Percentiles rank a stretch among this genome's conserved stretches.
These are phyloP conservation scores for Phytopythium mirpurense DNA, from an alignment of 352 stramenopile species.

Conservation along the genomic window DNA sequence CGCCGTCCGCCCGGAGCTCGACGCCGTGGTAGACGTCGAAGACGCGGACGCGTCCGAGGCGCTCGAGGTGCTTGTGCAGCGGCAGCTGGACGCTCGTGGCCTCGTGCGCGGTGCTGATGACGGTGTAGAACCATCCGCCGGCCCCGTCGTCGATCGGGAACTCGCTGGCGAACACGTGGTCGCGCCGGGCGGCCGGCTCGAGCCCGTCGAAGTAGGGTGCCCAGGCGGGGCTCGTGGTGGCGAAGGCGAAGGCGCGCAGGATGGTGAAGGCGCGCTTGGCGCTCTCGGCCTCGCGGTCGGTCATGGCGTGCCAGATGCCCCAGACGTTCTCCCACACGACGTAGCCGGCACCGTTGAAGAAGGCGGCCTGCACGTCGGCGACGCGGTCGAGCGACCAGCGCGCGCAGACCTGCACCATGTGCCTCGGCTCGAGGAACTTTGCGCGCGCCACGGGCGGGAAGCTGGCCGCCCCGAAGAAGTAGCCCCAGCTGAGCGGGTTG, in stretches of 20 bases:
- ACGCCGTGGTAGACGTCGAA: conserved; percentile 68
- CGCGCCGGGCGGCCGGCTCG: conserved; percentile 4
- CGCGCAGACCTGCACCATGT: conserved; percentile 81
- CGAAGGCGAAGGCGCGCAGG: conserved; percentile 47
- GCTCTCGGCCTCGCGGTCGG: conserved; percentile 56
- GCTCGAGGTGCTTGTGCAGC: conserved; percentile 13
- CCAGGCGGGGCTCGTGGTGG: conserved; percentile 42
- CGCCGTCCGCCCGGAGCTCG: conserved; percentile 16
- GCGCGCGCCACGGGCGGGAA: conserved; percentile 65
- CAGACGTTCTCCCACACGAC: conserved; percentile 89
- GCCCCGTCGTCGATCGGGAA: conserved; percentile 25
- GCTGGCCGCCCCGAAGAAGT: conserved; percentile 57
- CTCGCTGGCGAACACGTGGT: conserved; percentile 37
- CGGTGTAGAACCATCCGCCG: conserved; percentile 41
- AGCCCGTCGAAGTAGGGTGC: conserved; percentile 43
- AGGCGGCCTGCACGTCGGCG: conserved; percentile 56
- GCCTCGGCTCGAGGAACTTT: conserved; percentile 76
- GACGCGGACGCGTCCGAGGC: conserved; percentile 13
- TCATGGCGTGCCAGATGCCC: conserved; percentile 85
- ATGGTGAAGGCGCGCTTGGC: conserved; percentile 59
- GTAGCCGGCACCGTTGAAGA: conserved; percentile 86
- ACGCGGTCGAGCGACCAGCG: conserved; percentile 76
- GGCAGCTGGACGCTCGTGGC: conserved; percentile 25
- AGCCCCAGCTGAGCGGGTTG: conserved; percentile 83
- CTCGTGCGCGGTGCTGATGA: conserved; percentile 43